Evolutionary conservation across 495 filamentous ascomycete species (phyloP).

Genomic region (Penicillium subrubescens): DNA sequence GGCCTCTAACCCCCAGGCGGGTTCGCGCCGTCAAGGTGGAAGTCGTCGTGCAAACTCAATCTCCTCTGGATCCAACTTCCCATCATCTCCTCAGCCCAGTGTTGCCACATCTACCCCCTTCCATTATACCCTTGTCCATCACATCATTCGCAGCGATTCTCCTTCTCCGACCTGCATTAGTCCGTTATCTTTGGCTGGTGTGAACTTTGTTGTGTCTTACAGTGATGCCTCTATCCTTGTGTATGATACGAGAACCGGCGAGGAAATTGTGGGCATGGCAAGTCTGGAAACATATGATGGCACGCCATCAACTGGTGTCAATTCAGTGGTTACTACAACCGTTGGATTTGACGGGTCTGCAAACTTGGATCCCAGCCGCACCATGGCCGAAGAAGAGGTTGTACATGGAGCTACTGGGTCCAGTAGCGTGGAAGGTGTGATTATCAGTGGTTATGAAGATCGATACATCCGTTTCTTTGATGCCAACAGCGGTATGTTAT

Average conservation of each 20-base stretch:
- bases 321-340: slow-evolving; percentile 87
- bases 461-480: slow-evolving; percentile 95
- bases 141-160: slow-evolving; percentile 70
- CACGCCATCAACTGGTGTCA: slow-evolving; percentile 80
- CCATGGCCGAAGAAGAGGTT: slow-evolving; percentile 65
- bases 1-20: slow-evolving; percentile 74
- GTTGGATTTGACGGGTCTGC: slow-evolving; percentile 72
- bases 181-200: slow-evolving; percentile 79
- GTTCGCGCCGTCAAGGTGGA: slow-evolving; percentile 66
- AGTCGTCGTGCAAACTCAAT: slow-evolving; percentile 86
- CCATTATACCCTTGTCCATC: slow-evolving; percentile 74
- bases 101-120: slow-evolving; percentile 70
- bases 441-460: slow-evolving; percentile 96
- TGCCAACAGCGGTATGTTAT: slow-evolving; percentile 89
- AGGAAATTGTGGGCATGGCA: slow-evolving; percentile 89
- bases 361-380: slow-evolving; percentile 63
- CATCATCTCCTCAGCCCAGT: slow-evolving; percentile 85
- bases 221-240: slow-evolving; percentile 86
- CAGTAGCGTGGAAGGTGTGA: slow-evolving; percentile 84
- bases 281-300: slow-evolving; percentile 91
- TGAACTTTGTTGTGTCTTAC: slow-evolving; percentile 92
- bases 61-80: slow-evolving; percentile 87
- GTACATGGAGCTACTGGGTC: slow-evolving; percentile 82
- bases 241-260: slow-evolving; percentile 87
- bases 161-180: slow-evolving; percentile 91